These are phyloP conservation scores for Geotrichum siamense DNA, from an alignment of 1,139 yeast species.

Conservation along the genomic window DNA sequence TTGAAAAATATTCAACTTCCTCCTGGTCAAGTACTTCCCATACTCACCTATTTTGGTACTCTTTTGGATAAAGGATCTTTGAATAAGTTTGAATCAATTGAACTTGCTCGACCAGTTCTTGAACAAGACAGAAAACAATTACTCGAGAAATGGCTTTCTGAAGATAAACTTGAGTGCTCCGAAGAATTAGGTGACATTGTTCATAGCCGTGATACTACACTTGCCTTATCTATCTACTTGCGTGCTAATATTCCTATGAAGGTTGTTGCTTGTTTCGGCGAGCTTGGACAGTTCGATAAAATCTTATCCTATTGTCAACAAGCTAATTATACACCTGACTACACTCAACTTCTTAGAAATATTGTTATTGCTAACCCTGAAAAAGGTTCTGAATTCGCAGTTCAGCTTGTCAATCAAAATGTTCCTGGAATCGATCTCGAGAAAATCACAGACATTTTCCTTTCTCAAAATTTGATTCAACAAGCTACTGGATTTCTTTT, in stretches of 20 bases:
- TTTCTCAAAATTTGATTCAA: slow-evolving; percentile 89
- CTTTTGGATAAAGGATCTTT: slow-evolving; percentile 87
- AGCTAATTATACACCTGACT: slow-evolving; percentile 85
- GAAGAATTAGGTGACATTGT: slow-evolving; percentile 97
- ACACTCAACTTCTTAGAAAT: slow-evolving; percentile 81
- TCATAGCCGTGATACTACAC: slow-evolving; percentile 73
- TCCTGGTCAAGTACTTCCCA: slow-evolving; percentile 93
- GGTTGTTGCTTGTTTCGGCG: slow-evolving; percentile 89
- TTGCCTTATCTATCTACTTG: slow-evolving; percentile 87
- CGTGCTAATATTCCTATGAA: slow-evolving; percentile 80
- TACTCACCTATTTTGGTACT: slow-evolving; percentile 86
- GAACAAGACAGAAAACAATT: slow-evolving; percentile 93
- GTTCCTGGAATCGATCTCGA: slow-evolving; percentile 69
- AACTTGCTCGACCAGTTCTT: slow-evolving; percentile 89
- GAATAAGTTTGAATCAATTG: slow-evolving; percentile 90
- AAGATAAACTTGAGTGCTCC: slow-evolving; percentile 85
- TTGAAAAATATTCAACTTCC: slow-evolving; percentile 89
- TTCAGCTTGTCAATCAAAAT: slow-evolving; percentile 62
- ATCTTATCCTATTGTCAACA: slow-evolving; percentile 90
- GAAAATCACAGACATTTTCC: slow-evolving; percentile 85
- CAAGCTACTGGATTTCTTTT: slow-evolving; percentile 98
- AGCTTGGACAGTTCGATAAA: slow-evolving; percentile 93
- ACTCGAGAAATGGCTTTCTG: slow-evolving; percentile 94
- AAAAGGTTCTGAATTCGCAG: slow-evolving; percentile 95
- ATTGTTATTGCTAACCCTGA: slow-evolving; percentile 93